phyloP scores from a whole-genome alignment of 106 monocot genomes.

The Dendrobium catenatum region DNA sequence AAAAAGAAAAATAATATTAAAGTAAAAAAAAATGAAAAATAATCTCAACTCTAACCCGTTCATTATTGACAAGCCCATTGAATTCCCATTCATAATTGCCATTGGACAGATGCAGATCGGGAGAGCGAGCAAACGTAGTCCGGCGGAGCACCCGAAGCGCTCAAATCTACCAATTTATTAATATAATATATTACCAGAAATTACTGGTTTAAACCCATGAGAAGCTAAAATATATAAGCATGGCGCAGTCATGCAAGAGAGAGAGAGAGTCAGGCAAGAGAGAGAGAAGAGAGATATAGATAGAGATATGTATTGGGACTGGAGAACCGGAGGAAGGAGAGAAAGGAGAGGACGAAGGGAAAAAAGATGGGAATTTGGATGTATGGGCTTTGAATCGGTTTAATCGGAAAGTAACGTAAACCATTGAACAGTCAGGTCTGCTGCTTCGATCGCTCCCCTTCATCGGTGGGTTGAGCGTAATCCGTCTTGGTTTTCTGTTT shows the following conservation, averaged over 20 bases:
- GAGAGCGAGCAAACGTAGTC: not conserved
- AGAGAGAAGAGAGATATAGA: not conserved
- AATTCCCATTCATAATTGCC: not conserved
- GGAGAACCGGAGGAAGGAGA: not conserved
- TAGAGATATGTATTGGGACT: not conserved
- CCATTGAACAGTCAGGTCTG: not conserved
- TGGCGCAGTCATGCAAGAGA: not conserved
- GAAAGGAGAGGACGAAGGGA: not conserved
- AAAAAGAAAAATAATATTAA: no score
- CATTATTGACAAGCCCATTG: no score
- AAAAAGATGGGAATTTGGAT: not conserved
- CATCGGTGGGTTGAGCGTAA: constrained; percentile 2
- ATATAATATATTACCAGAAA: not conserved
- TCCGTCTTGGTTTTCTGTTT: not conserved
- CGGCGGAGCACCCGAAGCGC: not conserved
- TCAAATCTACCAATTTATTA: not conserved
- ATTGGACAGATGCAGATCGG: not conserved
- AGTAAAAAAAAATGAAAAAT: no score
- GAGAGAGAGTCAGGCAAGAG: not conserved
- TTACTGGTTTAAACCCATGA: not conserved
- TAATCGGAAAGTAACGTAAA: constrained; percentile 10
- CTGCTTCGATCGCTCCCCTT: constrained; percentile 1
- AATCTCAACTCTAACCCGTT: no score
- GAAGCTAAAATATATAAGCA: constrained; percentile 2
- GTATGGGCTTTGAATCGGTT: not conserved